Conservation (phyloP, 768 basidiomycete species). For the Suillus subaureus region DNA sequence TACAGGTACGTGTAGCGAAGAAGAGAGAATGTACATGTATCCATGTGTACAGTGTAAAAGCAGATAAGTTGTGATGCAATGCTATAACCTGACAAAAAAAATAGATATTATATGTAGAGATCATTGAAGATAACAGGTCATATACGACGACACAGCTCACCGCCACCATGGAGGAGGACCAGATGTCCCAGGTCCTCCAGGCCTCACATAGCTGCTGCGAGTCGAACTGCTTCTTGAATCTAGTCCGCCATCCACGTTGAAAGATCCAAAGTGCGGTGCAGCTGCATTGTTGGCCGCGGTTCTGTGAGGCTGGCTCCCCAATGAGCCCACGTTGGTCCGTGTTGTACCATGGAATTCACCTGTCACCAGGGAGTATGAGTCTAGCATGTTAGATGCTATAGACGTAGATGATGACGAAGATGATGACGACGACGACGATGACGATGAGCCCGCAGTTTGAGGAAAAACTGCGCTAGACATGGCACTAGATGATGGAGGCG, state of each 20-base stretch:
- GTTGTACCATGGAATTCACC: neutral
- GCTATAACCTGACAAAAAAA: neutral
- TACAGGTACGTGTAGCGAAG: neutral
- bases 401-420: conserved; percentile 2
- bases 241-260: neutral
- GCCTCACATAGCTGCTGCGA: neutral
- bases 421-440: neutral
- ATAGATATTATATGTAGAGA: neutral
- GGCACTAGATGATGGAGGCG: neutral
- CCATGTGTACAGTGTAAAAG: conserved; percentile 1
- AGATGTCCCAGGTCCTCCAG: neutral
- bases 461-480: neutral
- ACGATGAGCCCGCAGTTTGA: neutral
- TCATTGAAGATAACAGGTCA: neutral
- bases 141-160: neutral
- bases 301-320: neutral
- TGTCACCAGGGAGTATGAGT: neutral
- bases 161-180: conserved; percentile 4
- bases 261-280: neutral
- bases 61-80: conserved; percentile 1
- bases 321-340: neutral
- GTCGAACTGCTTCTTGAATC: neutral
- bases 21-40: neutral
- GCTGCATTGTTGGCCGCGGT: conserved; percentile 1
- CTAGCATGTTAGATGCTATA: neutral